phyloP scores from a whole-genome alignment of 257 asterid genomes.

The Nicotiana otophora region DNA sequence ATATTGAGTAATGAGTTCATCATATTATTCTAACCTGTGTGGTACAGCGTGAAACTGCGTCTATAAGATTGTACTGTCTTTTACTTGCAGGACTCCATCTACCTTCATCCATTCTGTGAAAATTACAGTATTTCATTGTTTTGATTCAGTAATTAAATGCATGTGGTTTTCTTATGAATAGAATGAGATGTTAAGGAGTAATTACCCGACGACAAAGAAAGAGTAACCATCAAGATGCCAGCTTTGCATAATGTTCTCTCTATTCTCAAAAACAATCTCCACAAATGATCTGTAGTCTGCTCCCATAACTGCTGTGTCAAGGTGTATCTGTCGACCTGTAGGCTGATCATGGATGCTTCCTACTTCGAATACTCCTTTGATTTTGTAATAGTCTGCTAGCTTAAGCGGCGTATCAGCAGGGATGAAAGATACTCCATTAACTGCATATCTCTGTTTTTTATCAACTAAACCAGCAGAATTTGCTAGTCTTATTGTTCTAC shows the following conservation, averaged over 20 bases:
- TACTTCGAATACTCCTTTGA: constrained; percentile 43
- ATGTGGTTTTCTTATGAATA: not conserved
- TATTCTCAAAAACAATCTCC: constrained; percentile 69
- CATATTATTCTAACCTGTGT: constrained; percentile 31
- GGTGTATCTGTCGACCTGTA: constrained; percentile 19
- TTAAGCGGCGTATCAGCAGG: constrained; percentile 62
- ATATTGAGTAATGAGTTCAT: not conserved
- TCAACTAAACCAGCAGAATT: constrained; percentile 26
- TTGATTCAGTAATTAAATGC: not conserved
- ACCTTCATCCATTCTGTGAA: constrained; percentile 51
- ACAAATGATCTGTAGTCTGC: constrained; percentile 47
- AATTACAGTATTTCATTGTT: not conserved
- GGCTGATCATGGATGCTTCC: constrained; percentile 54
- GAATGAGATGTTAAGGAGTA: not conserved
- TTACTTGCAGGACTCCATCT: constrained; percentile 40
- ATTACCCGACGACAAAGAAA: constrained; percentile 71
- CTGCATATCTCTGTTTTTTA: constrained; percentile 46
- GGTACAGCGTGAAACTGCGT: constrained; percentile 56
- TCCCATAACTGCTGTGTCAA: constrained; percentile 55
- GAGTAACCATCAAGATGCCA: constrained; percentile 81
- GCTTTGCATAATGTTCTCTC: constrained; percentile 38
- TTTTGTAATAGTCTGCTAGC: constrained; percentile 63
- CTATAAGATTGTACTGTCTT: constrained; percentile 48
- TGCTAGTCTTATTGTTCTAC: constrained; percentile 38
- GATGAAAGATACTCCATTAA: constrained; percentile 50